Evolutionary conservation across 768 basidiomycete genomes (phyloP).

Genomic region (Calvatia gigantea): DNA sequence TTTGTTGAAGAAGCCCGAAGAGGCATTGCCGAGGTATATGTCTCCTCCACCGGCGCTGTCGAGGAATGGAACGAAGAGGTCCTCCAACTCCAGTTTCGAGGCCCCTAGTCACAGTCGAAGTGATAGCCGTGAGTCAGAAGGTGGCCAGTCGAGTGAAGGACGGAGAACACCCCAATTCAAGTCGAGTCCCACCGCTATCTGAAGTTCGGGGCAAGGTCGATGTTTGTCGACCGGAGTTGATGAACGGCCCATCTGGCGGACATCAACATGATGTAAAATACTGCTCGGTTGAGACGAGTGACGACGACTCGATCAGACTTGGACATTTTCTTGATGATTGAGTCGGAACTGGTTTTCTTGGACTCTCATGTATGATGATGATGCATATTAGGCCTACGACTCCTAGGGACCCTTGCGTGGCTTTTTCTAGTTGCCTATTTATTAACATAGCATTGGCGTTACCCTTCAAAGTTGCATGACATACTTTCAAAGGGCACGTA

Average conservation of each 20-base stretch:
- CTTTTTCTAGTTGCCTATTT: not conserved
- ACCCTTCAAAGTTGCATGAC: too few species aligned
- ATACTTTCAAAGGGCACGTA: not conserved
- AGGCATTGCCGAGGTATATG: conserved; percentile 59
- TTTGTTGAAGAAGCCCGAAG: conserved; percentile 58
- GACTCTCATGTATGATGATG: conserved; percentile 8
- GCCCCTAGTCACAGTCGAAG: not conserved
- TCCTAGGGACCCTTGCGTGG: not conserved
- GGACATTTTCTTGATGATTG: conserved; percentile 4
- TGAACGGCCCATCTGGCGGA: not conserved
- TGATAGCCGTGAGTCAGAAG: conserved; percentile 10
- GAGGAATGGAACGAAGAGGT: conserved; percentile 12
- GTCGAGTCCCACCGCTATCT: conserved; percentile 15
- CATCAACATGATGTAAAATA: not conserved
- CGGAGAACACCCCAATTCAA: conserved; percentile 13
- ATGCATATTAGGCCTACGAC: not conserved
- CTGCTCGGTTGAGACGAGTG: not conserved
- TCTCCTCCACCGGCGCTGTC: conserved; percentile 21
- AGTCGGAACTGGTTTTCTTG: conserved; percentile 7
- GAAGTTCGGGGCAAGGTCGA: not conserved
- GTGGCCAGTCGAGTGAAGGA: not conserved
- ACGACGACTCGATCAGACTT: conserved; percentile 3
- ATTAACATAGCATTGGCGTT: not conserved
- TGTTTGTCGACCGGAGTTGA: not conserved
- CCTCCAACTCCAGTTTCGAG: conserved; percentile 11